Evolutionary conservation across 208 protist genomes (phyloP).

Genomic region (Acanthamoeba triangularis): DNA sequence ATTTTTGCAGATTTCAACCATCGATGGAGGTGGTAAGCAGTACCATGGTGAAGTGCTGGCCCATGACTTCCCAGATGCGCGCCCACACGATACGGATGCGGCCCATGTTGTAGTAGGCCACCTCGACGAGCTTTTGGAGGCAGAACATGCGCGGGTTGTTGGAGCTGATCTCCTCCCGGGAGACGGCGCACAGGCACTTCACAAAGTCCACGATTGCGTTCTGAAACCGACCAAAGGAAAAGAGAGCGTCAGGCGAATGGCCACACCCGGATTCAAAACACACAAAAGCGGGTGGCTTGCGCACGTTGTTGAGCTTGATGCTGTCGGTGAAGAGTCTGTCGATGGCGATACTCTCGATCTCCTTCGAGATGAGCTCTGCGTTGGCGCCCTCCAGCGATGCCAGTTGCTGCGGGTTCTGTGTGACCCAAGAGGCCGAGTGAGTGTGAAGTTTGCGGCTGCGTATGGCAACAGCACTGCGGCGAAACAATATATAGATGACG

Average conservation of each 20-base stretch:
- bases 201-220: conserved; percentile 93
- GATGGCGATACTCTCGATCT: conserved; percentile 90
- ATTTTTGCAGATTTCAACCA: too few species aligned
- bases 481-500: too few species aligned
- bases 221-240: neutral
- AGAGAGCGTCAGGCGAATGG: too few species aligned
- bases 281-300: neutral
- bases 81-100: conserved; percentile 94
- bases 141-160: conserved; percentile 83
- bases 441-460: neutral
- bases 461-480: too few species aligned
- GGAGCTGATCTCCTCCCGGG: conserved; percentile 89
- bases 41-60: conserved; percentile 88
- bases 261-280: neutral
- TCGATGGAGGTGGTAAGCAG: neutral
- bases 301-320: conserved; percentile 82
- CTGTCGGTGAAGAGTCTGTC: conserved; percentile 93
- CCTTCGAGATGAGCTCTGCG: conserved; percentile 80
- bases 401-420: neutral
- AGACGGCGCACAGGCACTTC: conserved; percentile 89
- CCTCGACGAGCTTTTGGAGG: conserved; percentile 94
- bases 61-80: conserved; percentile 92
- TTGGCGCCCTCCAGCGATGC: conserved; percentile 83
- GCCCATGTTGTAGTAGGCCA: conserved; percentile 94
- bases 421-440: neutral